A percentile compares a stretch with the other conserved stretches of the same genome.
Conservation (phyloP, 176 grass and related monocot species). For the Bothriochloa decipiens region DNA sequence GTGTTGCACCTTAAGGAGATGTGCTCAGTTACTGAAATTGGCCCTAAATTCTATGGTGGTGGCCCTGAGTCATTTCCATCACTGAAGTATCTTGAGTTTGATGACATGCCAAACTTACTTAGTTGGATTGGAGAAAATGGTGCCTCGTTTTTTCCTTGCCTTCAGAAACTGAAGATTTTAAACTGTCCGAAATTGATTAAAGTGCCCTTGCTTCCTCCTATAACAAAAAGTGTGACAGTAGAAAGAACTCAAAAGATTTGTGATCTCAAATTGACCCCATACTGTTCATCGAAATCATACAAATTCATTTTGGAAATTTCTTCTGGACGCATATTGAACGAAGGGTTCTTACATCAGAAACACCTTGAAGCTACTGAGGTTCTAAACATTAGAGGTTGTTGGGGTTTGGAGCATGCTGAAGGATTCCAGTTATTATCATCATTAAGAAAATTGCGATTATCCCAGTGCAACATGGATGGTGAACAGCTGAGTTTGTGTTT, state of each 20-base stretch:
- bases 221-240: constrained; percentile 36
- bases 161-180: constrained; percentile 40
- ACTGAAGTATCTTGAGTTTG: constrained; percentile 48
- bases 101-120: constrained; percentile 33
- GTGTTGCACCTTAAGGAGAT: constrained; percentile 40
- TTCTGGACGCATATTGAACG: constrained; percentile 25
- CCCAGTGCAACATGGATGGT: constrained; percentile 17
- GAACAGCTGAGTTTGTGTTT: constrained; percentile 19
- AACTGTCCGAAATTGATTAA: constrained; percentile 48
- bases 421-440: constrained; percentile 34
- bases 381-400: constrained; percentile 39
- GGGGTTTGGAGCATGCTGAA: constrained; percentile 19
- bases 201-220: constrained; percentile 39
- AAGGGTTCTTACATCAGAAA: constrained; percentile 40
- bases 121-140: constrained; percentile 7
- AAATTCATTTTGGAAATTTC: constrained; percentile 46
- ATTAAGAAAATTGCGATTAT: constrained; percentile 44
- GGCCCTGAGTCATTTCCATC: constrained; percentile 32
- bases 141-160: constrained; percentile 11
- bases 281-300: constrained; percentile 21
- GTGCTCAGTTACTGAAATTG: constrained; percentile 34
- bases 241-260: constrained; percentile 20
- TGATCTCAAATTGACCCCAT: constrained; percentile 36
- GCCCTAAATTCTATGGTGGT: constrained; percentile 39
- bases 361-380: constrained; percentile 48